phyloP scores from a whole-genome alignment of 2,329 filamentous ascomycete species.

The Daldinia eschscholtzii region DNA sequence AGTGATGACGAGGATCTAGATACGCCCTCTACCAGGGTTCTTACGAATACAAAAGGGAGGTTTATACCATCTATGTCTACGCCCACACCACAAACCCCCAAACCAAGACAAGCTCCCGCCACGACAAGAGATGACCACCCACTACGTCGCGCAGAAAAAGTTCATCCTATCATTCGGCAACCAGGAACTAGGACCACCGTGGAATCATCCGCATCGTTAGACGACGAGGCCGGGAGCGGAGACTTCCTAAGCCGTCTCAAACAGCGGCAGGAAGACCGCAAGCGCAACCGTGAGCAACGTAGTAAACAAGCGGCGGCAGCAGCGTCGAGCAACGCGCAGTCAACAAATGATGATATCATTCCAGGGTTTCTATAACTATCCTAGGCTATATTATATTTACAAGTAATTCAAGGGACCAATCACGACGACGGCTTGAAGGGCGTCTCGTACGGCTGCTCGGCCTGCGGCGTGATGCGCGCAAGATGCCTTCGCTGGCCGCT shows the following conservation, averaged over 20 bases:
- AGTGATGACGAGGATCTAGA: conserved; percentile 42
- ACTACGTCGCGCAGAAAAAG: not conserved
- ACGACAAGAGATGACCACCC: conserved; percentile 2
- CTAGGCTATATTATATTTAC: conserved; percentile 5
- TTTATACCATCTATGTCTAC: not conserved
- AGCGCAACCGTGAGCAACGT: conserved; percentile 36
- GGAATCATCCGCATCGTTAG: conserved; percentile 16
- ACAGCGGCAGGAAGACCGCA: conserved; percentile 45
- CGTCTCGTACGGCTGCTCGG: conserved; percentile 81
- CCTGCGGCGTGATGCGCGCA: conserved; percentile 85
- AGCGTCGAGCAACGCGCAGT: conserved; percentile 33
- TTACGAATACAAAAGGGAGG: not conserved
- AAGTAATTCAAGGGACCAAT: not conserved
- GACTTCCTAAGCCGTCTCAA: conserved; percentile 47
- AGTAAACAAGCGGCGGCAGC: conserved; percentile 25
- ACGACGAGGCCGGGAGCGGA: conserved; percentile 29
- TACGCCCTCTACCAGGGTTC: conserved; percentile 14
- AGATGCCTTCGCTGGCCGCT: conserved; percentile 82
- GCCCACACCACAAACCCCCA: conserved; percentile 1
- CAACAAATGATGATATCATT: conserved; percentile 43
- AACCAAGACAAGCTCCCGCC: not conserved
- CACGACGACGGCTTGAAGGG: conserved; percentile 56
- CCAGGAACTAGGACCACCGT: conserved; percentile 10
- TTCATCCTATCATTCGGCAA: not conserved
- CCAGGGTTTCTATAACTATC: conserved; percentile 46